Base-by-base conservation (phyloP, 2,329 filamentous ascomycete species). In the Balansia obtecta region DNA sequence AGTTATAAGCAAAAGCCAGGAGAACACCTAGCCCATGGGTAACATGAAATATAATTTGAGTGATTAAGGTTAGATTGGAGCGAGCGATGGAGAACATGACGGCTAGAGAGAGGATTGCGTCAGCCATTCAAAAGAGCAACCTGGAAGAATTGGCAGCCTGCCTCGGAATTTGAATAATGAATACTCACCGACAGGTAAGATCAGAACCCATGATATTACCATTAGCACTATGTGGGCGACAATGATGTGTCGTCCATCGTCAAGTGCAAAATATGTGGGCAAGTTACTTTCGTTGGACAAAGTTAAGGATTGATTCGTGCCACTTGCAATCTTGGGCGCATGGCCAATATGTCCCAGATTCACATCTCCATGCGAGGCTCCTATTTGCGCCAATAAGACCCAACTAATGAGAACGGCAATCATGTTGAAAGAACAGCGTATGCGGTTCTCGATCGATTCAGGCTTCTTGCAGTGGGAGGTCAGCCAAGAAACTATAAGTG, bases 71-170 rank as follows among this genome's bases (percentile, higher is more conserved):
- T 58, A 85, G 82, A 54, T 85, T 78, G 42, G 90, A 96, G 53
- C 79, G 80, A 37, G 85, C 84, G 55, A 95, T 73, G 50, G 88
- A 95, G 55, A 97, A 74, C 82, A 96, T 88, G 46, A 95, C 83
- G 56, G 80, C 88, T 93, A 58, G 58, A 52, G 41, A 20, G 15
- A 34, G 10, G 13, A 9, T 4, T 16, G 34, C 18, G 45, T 53
- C 30, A 53, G 51, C 32, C 30, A 20, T 33, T 39, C 33, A 33
- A 44, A 30, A 18, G 10, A 48, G 15, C 18, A 43, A 37, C 11
- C 27, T 27, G 27, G 27, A 27, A 7, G 5, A 27, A 27, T 27
- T 27, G 27, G 27, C 27, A 27, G 27, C 7, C 27, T 27, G 27
- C 27, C 27, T 6, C 27, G 27, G 27, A 27, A 27, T 27, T 27